Base-by-base conservation (phyloP, 805 yeast species). In the Kuraishia capsulata region DNA sequence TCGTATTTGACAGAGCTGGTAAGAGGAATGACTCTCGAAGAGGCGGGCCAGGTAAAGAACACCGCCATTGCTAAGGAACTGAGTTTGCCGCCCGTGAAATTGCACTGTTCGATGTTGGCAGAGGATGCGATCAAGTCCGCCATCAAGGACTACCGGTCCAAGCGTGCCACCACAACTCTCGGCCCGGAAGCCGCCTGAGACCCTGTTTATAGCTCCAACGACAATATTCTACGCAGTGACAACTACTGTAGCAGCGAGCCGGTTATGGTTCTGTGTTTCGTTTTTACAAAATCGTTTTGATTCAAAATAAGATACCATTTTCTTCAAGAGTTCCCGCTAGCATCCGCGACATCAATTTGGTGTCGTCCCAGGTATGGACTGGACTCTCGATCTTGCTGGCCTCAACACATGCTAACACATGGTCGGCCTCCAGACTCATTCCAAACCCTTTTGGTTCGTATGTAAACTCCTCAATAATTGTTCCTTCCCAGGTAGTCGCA, bases 111-210 rank as follows among this genome's bases (percentile, higher is more conserved):
- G 14, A 92, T 92, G 98, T 72, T 92, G 53, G 98, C 98, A 14
- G 98, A 92, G 63, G 98, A 92, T 55, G 98, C 98, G 37, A 92
- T 92, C 62, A 90, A 92, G 71, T 80, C 89, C 38, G 98, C 98
- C 11, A 88, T 92, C 50, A 88, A 86, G 66, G 97, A 92, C 62
- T 92, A 90, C 72, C 80, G 76, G 63, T 62, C 87, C 37, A 92
- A 92, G 80, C 78, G 95, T 62, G 45, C 57, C 48, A 42, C 46
- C 43, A 54, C 57, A 49, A 79, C 85, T 38, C 65, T 78, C 46
- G 86, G 86, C 25, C 78, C 78, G 8, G 74, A 69, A 30, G 74
- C 78, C 26, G 11, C 11, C 8, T 8, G 11, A 24, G 11, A 24
- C 8, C 11, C 26, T 11, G n/a, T n/a, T n/a, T n/a, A n/a, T n/a